Evolutionary conservation across 192 early-diverging fungal species (phyloP).

Genomic region (Rhizoclosmatium sp.): DNA sequence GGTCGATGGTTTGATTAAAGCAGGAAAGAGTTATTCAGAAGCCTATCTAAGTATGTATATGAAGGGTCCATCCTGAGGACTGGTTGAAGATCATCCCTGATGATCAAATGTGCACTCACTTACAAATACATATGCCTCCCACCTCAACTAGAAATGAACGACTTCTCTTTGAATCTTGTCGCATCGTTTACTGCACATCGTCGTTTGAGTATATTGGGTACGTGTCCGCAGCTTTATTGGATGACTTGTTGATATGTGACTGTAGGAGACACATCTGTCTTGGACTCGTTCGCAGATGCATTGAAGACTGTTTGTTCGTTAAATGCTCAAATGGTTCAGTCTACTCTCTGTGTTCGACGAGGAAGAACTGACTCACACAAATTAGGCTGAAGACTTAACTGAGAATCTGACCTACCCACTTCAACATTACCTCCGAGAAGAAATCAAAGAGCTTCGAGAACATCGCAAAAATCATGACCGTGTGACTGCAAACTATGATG

Average conservation of each 20-base stretch:
- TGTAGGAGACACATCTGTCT: conserved; percentile 30
- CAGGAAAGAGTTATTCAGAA: conserved; percentile 30
- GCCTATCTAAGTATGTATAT: conserved; percentile 8
- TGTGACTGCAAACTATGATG: conserved; percentile 67
- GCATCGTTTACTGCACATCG: conserved; percentile 28
- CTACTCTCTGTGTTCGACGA: neutral
- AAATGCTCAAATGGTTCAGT: conserved; percentile 42
- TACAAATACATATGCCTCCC: conserved; percentile 1
- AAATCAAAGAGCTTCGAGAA: conserved; percentile 72
- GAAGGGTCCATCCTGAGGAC: neutral
- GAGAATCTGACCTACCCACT: conserved; percentile 68
- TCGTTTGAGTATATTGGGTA: conserved; percentile 25
- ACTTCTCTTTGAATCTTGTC: conserved; percentile 25
- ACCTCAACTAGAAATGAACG: conserved; percentile 28
- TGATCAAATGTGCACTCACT: neutral
- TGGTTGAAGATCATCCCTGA: neutral
- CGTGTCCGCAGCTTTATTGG: neutral
- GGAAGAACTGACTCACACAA: neutral
- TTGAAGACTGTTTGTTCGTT: conserved; percentile 39
- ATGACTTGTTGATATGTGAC: neutral
- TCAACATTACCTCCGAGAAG: conserved; percentile 63
- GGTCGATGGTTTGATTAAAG: conserved; percentile 31
- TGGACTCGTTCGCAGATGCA: conserved; percentile 35
- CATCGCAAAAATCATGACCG: conserved; percentile 55
- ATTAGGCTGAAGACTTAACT: conserved; percentile 61